Base-by-base conservation (phyloP, 73 alveolate species). In the Tetrahymena elliotti region DNA sequence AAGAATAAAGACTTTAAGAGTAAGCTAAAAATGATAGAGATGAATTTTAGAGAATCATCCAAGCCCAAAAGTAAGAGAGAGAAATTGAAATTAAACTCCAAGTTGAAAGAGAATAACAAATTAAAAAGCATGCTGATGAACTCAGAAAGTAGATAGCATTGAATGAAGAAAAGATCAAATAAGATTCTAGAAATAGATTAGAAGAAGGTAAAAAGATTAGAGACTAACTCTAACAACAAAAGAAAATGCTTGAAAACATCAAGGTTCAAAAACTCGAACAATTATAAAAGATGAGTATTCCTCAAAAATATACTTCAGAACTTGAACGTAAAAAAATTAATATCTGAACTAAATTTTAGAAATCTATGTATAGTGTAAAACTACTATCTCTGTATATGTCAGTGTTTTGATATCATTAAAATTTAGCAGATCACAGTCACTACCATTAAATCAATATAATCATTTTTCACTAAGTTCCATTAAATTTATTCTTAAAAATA, bases 161-260 rank as follows among this genome's bases (percentile, higher is more conserved):
- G 82, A 98, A 97, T 95, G 99, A 97, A 93, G 99, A 98, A 93
- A 94, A 84, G 84, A 96, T 68, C 82, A 97, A 93, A 84, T 94
- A 96, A 93, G 94, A 95, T 33, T 94, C 94, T 93, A 96, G 97
- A 16, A 99, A 98, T 33, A 94, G 96, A 83, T 93, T 98, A 34
- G 99, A 98, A 97, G 99, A 98, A 96, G 99, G 99, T 8, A 97
- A 98, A 94, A 98, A 97, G 94, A 97, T 98, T 22, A 98, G 98
- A 94, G 97, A 97, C 84, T 97, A 98, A 94, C 93, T 97, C 53
- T 98, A 97, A 93, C 96, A 97, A 38, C 98, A 99, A 95, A 96
- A 95, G 95, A 94, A 96, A 39, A 97, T 97, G 94, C 97, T 99
- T 38, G 99, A 98, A 97, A 98, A 93, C 83, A 98, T 98, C 83